Evolutionary conservation across 2,329 filamentous ascomycete genomes (phyloP).

Genomic region (Colletotrichum sidae): DNA sequence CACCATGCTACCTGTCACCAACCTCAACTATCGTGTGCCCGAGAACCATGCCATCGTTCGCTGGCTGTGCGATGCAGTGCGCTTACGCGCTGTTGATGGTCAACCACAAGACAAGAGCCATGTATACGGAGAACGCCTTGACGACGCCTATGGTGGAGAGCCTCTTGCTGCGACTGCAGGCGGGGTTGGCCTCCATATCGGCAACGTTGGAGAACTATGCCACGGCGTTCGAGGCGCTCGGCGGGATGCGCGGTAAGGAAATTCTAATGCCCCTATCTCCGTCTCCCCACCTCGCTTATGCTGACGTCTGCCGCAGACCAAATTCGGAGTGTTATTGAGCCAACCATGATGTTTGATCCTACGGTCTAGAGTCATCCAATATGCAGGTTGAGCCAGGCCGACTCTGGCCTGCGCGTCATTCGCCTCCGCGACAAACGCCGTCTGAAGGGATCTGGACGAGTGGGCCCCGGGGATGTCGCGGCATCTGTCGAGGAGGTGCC

Average conservation of each 20-base stretch:
- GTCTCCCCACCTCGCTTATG: constrained; percentile 9
- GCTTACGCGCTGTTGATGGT: constrained; percentile 58
- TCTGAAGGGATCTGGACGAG: constrained; percentile 14
- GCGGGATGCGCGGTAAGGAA: constrained; percentile 56
- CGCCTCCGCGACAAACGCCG: neutral
- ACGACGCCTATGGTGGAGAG: constrained; percentile 46
- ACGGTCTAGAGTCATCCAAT: constrained; percentile 25
- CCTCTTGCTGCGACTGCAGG: constrained; percentile 53
- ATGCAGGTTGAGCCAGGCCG: constrained; percentile 3
- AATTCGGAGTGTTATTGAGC: constrained; percentile 41
- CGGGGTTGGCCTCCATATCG: constrained; percentile 54
- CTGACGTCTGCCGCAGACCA: constrained; percentile 39
- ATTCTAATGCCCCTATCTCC: constrained; percentile 17
- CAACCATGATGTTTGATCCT: constrained; percentile 39
- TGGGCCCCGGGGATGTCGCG: constrained; percentile 15
- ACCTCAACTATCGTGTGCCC: constrained; percentile 52
- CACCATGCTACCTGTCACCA: constrained; percentile 49
- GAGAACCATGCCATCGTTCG: constrained; percentile 58
- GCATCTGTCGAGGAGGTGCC: neutral
- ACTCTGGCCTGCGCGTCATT: neutral
- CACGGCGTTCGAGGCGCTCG: constrained; percentile 57
- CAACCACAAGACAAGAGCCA: constrained; percentile 52
- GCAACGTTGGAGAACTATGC: constrained; percentile 56
- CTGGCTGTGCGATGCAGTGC: constrained; percentile 59
- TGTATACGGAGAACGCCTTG: constrained; percentile 45